Evolutionary conservation across 208 protist species (phyloP).

Genomic region (Leishmania martiniquensis): DNA sequence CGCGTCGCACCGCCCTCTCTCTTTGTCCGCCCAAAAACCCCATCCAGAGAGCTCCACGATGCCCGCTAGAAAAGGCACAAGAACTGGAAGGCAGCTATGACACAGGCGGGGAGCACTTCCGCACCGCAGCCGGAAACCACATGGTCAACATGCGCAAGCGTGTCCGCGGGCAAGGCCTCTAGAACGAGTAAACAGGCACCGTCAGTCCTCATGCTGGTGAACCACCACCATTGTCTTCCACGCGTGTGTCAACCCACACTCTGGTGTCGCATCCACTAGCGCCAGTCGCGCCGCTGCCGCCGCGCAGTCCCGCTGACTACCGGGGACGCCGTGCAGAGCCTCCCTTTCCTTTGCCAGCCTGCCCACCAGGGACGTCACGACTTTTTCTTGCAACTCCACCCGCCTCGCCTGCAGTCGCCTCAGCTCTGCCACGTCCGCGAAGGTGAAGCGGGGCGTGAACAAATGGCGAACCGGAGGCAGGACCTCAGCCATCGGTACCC

Average conservation of each 20-base stretch:
- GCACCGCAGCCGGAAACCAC: too few relatives aligned
- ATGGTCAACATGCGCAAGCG: neutral
- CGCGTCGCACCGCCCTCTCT: neutral
- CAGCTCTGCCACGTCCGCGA: constrained; percentile 61
- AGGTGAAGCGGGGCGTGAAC: constrained; percentile 71
- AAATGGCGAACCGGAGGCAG: constrained; percentile 71
- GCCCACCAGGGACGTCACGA: constrained; percentile 28
- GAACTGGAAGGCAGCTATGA: neutral
- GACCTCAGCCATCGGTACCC: constrained; percentile 31
- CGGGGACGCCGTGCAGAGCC: constrained; percentile 11
- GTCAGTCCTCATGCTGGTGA: neutral
- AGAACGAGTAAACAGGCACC: neutral
- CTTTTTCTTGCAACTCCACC: constrained; percentile 53
- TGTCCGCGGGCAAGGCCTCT: neutral
- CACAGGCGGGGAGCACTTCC: neutral
- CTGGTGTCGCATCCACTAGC: constrained; percentile 9
- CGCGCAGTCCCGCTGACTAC: constrained; percentile 13
- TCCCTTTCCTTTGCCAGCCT: constrained; percentile 5
- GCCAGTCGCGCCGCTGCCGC: constrained; percentile 23
- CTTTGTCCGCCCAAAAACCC: too few relatives aligned
- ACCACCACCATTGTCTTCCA: constrained; percentile 34
- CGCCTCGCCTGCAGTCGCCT: constrained; percentile 55
- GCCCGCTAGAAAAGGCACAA: neutral
- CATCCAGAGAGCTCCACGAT: neutral
- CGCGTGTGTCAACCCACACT: constrained; percentile 5